A percentile compares a stretch with the other conserved stretches of the same genome.
These are phyloP conservation scores for Pythium grandisporangium DNA, from an alignment of 352 stramenopile species.

Conservation along the genomic window DNA sequence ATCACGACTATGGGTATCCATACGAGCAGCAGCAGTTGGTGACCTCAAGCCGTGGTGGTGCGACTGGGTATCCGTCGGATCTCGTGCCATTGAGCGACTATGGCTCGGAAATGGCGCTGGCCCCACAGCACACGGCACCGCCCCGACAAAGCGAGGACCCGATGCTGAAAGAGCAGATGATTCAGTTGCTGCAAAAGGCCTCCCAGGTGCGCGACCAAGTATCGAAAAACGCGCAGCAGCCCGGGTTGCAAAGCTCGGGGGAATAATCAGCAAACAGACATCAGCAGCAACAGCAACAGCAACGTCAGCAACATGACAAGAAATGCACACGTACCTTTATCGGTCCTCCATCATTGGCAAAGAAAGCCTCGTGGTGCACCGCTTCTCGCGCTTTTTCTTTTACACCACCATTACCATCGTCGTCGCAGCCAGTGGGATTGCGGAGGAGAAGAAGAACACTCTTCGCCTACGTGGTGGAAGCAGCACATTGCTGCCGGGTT, in stretches of 20 bases:
- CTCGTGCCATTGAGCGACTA: conserved; percentile 66
- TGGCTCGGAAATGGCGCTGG: conserved; percentile 28
- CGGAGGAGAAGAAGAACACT: too few relatives aligned
- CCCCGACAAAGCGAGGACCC: conserved; percentile 51
- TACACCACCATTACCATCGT: too few relatives aligned
- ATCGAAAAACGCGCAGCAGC: conserved; percentile 43
- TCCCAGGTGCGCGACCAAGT: conserved; percentile 74
- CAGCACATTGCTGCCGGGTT: too few relatives aligned
- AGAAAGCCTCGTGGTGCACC: too few relatives aligned
- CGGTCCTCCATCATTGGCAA: too few relatives aligned
- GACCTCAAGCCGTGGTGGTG: background rate
- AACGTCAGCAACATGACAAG: too few relatives aligned
- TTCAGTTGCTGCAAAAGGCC: conserved; percentile 75
- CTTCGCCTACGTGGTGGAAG: too few relatives aligned
- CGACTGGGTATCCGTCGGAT: conserved; percentile 29
- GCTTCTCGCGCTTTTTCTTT: too few relatives aligned
- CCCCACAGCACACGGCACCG: conserved; percentile 13
- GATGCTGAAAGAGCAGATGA: conserved; percentile 81
- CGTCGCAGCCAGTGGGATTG: too few relatives aligned
- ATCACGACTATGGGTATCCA: conserved; percentile 5
- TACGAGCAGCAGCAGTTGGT: background rate
- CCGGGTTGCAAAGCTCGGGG: conserved; percentile 61
- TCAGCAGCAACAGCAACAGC: background rate
- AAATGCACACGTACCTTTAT: too few relatives aligned
- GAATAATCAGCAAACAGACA: conserved; percentile 22